Evolutionary conservation across 2,329 filamentous ascomycete genomes (phyloP).

Genomic region (Alternaria tenuissima): DNA sequence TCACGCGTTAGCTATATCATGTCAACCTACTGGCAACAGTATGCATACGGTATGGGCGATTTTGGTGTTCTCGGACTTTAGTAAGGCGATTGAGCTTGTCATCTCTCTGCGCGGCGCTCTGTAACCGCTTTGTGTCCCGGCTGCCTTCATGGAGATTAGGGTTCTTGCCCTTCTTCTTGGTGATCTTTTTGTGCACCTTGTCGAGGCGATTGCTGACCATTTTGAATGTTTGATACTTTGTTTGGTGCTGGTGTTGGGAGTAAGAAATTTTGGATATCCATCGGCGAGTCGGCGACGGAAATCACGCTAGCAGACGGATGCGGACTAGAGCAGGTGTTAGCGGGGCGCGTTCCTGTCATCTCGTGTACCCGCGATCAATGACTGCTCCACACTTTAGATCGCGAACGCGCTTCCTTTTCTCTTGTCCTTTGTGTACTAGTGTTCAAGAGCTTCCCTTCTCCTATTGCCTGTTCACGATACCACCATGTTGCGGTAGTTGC

Average conservation of each 20-base stretch:
- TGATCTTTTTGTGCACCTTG: constrained; percentile 88
- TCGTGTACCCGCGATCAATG: constrained; percentile 26
- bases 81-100: constrained; percentile 80
- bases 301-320: constrained; percentile 20
- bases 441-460: constrained; percentile 10
- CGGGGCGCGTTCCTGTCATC: constrained; percentile 31
- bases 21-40: background rate
- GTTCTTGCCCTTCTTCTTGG: constrained; percentile 82
- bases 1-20: background rate
- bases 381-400: constrained; percentile 27
- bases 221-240: constrained; percentile 18
- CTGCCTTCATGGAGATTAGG: constrained; percentile 86
- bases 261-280: constrained; percentile 38
- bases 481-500: constrained; percentile 34
- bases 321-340: constrained; percentile 19
- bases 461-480: too few species aligned
- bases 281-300: constrained; percentile 22
- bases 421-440: constrained; percentile 3
- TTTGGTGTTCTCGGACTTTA: constrained; percentile 73
- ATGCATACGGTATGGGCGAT: constrained; percentile 73
- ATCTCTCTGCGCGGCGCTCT: constrained; percentile 80
- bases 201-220: constrained; percentile 67
- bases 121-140: constrained; percentile 81
- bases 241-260: constrained; percentile 16
- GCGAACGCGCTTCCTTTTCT: constrained; percentile 13